Evolutionary conservation across 2,329 filamentous ascomycete species (phyloP), one percentile per base, ranked within the genome.

Genomic region (Talaromyces sp.): DNA sequence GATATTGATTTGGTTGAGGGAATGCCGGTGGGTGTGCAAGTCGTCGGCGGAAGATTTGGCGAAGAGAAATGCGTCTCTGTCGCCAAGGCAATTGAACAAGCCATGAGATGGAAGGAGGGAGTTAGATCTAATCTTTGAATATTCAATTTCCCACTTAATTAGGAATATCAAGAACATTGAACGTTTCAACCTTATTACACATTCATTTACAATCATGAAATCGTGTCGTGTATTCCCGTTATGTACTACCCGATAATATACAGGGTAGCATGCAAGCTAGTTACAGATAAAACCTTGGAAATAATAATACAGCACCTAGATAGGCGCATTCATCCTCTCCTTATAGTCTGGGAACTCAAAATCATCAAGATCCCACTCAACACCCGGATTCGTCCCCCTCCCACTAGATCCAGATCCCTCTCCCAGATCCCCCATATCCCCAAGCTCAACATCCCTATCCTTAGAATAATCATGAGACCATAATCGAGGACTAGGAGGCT

Each of bases 11-110:
- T 72, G 1, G 62, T 72, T 2, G 56, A 70, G 22, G 65, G 65
- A 20, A 68, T 72, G 65, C 70, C 70, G 10, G 65, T 73, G 14
- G 62, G 69, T 4, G 51, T 72, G 16, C 70, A 72, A 53, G 57
- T 72, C 39, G 64, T 72, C 2, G 65, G 65, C 0, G 67, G 68
- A 1, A 61, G 66, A 36, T 67, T 68, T 47, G 68, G 67, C 8
- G 70, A 72, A 22, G 70, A 72, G 54, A 71, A 65, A 32, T 65
- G 62, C 22, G 55, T 72, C 42, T 62, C 64, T 19, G 62, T 70
- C 6, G 70, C 67, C 0, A 71, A 70, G 49, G 65, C 68, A 1
- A 62, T 72, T 45, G 65, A 69, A 16, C 52, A 65, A 29, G 52
- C 67, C 2, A 55, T 66, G 39, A 50, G 55, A 16, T 43, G 49